Base-by-base conservation (phyloP, 75 land plant species). In the Pinus tabuliformis region DNA sequence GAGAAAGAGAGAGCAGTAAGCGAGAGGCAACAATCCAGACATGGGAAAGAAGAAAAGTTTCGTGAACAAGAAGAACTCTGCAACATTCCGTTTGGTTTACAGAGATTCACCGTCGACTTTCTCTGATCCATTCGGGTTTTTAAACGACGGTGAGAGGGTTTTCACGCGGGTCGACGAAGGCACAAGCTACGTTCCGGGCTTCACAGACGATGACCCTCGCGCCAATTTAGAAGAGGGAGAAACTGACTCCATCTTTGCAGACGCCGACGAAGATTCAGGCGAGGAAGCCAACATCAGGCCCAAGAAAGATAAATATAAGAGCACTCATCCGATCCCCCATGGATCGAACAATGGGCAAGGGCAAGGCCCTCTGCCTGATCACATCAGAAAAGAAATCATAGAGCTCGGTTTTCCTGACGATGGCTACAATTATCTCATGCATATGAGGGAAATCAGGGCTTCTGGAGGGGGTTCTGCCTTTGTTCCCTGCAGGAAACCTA, bases 391-490 rank as follows among this genome's bases (percentile, higher is more conserved):
- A 80, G 99, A 97, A 81, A 89, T 97, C 70, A 22, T 97, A 73
- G 99, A 97, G 78, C 73, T 97, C 36, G 99, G 98, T 54, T 86
- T 92, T 76, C 98, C 98, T 1, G 99, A 97, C 66, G 99, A 97
- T 82, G 99, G 98, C 3, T 97, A 94, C 61, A 95, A 97, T 72
- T 97, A 97, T 77, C 72, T 94, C 74, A 57, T 62, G 64, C 99
- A 97, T 75, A 24, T 94, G 78, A 73, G 98, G 59, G 92, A 91
- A 59, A 92, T 94, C 70, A 93, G 81, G 57, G 77, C 84, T 57
- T 73, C 87, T 3, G 96, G 99, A 15, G 97, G 89, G 2, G 93
- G 91, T 3, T 88, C 90, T 5, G 26, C 89, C 8, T 94, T 86
- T 81, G 91, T 86, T 74, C 77, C 89, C 3, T 85, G 83, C 62